Conservation (phyloP, 1,284 basidiomycete species). For the Ustanciosporium gigantosporum region DNA sequence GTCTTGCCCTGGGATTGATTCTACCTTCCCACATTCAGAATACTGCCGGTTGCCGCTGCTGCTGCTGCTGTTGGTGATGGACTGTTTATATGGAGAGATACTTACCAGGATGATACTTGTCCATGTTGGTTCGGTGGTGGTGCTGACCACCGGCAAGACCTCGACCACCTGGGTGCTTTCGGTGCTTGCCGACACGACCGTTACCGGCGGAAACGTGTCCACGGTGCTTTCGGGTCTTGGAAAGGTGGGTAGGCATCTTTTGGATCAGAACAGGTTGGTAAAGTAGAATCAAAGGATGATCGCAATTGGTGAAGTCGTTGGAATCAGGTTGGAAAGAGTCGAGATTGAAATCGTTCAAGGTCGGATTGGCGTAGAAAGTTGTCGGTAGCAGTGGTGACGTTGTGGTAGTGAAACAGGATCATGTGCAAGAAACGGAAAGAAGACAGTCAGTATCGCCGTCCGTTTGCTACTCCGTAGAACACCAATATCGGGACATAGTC, state of each 20-base stretch:
- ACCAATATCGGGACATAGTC: no score
- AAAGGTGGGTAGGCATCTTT: conserved; percentile 86
- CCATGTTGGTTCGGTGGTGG: conserved; percentile 79
- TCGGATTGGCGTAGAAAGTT: background rate
- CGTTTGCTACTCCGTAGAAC: no score
- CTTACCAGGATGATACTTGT: conserved; percentile 62
- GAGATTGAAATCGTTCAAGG: no score
- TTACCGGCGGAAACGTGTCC: conserved; percentile 84
- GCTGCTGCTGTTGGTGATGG: background rate
- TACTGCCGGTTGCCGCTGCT: no score
- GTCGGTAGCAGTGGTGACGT: no score
- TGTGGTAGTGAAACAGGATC: no score
- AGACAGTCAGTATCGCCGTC: no score
- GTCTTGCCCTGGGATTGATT: no score
- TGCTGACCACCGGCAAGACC: conserved; percentile 99
- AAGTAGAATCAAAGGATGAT: conserved; percentile 1
- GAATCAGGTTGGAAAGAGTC: background rate
- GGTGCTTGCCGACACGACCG: conserved; percentile 99
- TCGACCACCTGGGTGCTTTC: conserved; percentile 99
- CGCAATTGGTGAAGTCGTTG: background rate
- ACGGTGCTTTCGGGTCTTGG: conserved; percentile 92
- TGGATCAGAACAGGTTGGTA: no score
- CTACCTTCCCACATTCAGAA: no score
- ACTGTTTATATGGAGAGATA: conserved; percentile 8
- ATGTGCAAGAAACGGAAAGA: no score